A percentile compares a stretch with the other conserved stretches of the same genome.
Conservation (phyloP, 2,329 filamentous ascomycete species). For the Claviceps humidiphila region DNA sequence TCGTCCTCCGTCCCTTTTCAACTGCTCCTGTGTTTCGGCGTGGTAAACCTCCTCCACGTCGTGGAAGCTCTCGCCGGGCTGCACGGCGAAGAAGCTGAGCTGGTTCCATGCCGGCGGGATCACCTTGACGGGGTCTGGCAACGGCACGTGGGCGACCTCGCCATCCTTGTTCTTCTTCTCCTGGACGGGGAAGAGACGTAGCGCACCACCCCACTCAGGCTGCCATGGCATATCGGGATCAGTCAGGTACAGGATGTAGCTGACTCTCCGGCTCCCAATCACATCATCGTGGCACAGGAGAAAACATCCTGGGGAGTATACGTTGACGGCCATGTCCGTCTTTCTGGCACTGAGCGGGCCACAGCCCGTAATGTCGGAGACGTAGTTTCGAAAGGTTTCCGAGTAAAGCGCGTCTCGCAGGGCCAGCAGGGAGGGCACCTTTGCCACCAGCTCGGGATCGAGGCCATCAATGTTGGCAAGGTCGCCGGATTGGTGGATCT, state of each 20-base stretch:
- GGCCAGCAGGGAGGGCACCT: slow-evolving; percentile 76
- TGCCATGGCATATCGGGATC: slow-evolving; percentile 88
- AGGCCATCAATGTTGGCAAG: slow-evolving; percentile 92
- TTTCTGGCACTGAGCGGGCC: slow-evolving; percentile 83
- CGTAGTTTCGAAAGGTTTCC: slow-evolving; percentile 72
- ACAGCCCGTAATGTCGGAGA: slow-evolving; percentile 72
- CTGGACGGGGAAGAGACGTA: slow-evolving; percentile 70
- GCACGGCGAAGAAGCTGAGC: slow-evolving; percentile 93
- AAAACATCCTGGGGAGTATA: slow-evolving; percentile 93
- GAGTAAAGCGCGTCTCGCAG: slow-evolving; percentile 96
- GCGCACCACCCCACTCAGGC: slow-evolving; percentile 80
- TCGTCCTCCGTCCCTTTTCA: slow-evolving; percentile 56
- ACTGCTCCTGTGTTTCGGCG: slow-evolving; percentile 42
- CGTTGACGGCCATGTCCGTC: slow-evolving; percentile 98
- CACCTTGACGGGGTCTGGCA: slow-evolving; percentile 62
- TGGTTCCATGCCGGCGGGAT: slow-evolving; percentile 97
- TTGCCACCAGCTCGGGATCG: slow-evolving; percentile 70
- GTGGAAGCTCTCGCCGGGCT: slow-evolving; percentile 97
- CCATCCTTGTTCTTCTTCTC: slow-evolving; percentile 51
- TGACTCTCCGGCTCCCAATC: slow-evolving; percentile 89
- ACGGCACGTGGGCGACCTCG: slow-evolving; percentile 64
- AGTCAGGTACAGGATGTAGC: slow-evolving; percentile 92
- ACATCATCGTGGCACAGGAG: slow-evolving; percentile 96
- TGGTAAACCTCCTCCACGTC: slow-evolving; percentile 97
- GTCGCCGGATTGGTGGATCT: slow-evolving; percentile 97